These are phyloP conservation scores for Acacia crassicarpa DNA, from an alignment of 306 rosid genomes.

Conservation along the genomic window DNA sequence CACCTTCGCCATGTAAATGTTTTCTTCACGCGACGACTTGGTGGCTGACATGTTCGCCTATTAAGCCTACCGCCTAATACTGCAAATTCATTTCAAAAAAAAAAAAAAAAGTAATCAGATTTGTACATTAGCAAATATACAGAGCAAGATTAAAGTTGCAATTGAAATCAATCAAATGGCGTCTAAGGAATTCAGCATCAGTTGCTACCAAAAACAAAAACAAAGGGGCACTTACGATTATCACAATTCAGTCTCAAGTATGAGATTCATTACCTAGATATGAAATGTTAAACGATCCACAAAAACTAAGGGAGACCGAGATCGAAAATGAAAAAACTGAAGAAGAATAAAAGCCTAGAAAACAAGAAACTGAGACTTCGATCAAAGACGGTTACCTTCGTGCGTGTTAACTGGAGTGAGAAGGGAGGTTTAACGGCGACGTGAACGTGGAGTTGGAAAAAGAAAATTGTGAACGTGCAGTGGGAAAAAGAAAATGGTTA, in stretches of 20 bases:
- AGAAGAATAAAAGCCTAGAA: neutral
- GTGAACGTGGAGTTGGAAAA: constrained; percentile 17
- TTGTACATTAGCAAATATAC: neutral
- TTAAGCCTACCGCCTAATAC: neutral
- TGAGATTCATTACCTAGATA: neutral
- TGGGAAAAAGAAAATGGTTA: constrained; percentile 40
- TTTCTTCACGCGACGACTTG: constrained; percentile 68
- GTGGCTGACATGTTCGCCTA: constrained; percentile 43
- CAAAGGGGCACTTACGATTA: neutral
- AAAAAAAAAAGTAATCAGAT: neutral
- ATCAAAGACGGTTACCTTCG: neutral
- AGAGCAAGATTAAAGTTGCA: no score
- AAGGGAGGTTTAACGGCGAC: constrained; percentile 35
- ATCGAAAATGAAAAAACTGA: neutral
- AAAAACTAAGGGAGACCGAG: neutral
- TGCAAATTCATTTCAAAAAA: neutral
- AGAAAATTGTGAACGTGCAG: constrained; percentile 45
- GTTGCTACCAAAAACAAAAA: neutral
- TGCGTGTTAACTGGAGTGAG: neutral
- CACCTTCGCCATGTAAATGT: constrained; percentile 88
- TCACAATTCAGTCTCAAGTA: neutral
- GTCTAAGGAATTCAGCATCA: neutral
- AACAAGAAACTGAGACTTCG: neutral
- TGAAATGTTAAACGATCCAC: neutral
- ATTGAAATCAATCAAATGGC: neutral